Evolutionary conservation across 1,284 basidiomycete species (phyloP).

Genomic region (Irpex lacteus): DNA sequence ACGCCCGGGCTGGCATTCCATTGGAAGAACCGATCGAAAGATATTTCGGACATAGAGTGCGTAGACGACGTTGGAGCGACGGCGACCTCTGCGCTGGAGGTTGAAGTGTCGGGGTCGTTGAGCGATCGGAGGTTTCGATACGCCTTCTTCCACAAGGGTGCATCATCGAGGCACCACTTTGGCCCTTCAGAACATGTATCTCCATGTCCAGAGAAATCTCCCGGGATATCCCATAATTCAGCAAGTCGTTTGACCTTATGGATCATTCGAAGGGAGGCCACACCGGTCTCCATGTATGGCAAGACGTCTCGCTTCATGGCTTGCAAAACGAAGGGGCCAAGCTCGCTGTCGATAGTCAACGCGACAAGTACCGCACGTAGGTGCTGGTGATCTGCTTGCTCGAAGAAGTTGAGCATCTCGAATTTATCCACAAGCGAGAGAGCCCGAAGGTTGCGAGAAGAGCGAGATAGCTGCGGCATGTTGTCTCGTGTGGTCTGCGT

Average conservation of each 20-base stretch:
- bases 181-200: background rate
- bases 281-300: background rate
- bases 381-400: background rate
- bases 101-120: background rate
- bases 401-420: constrained; percentile 1
- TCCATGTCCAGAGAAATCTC: background rate
- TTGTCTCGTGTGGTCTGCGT: background rate
- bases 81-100: background rate
- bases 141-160: background rate
- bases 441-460: background rate
- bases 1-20: background rate
- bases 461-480: background rate
- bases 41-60: background rate
- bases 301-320: background rate
- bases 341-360: background rate
- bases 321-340: background rate
- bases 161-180: background rate
- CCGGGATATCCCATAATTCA: background rate
- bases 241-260: background rate
- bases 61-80: background rate
- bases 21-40: background rate
- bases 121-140: background rate
- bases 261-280: background rate
- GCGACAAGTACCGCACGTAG: background rate
- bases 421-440: background rate